Evolutionary conservation across 1,139 yeast species (phyloP).

Genomic region (Kodamaea suecica): DNA sequence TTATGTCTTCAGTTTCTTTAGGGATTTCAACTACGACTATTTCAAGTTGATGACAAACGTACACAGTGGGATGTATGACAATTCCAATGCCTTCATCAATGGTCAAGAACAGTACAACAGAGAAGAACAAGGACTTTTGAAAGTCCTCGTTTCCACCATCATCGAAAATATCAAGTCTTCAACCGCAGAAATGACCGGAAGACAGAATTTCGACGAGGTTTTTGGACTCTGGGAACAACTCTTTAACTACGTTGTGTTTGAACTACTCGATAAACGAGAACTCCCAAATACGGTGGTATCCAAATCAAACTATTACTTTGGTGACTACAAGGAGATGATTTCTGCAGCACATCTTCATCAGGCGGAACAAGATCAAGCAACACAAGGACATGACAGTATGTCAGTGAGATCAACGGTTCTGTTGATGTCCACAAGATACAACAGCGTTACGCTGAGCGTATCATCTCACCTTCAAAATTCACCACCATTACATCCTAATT

Average conservation of each 20-base stretch:
- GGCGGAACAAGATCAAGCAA: background rate
- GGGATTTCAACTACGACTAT: conserved; percentile 25
- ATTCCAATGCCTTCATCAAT: conserved; percentile 7
- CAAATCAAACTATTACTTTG: background rate
- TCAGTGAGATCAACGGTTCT: conserved; percentile 14
- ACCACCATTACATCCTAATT: background rate
- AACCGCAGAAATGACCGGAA: conserved; percentile 4
- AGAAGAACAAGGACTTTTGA: conserved; percentile 13
- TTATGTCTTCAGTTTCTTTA: conserved; percentile 24
- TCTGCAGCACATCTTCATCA: background rate
- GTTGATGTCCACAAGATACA: conserved; percentile 13
- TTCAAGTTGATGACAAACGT: conserved; percentile 23
- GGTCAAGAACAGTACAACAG: conserved; percentile 7
- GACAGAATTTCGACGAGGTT: conserved; percentile 10
- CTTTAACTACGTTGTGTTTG: conserved; percentile 16
- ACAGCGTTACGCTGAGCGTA: conserved; percentile 11
- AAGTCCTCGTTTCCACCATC: conserved; percentile 15
- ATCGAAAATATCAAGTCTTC: conserved; percentile 15
- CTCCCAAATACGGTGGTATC: background rate
- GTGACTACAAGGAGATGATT: background rate
- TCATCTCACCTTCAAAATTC: background rate
- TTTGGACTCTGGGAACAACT: conserved; percentile 21
- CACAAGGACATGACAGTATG: conserved; percentile 8
- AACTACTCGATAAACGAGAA: conserved; percentile 10
- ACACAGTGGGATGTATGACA: conserved; percentile 18